A percentile compares a stretch with the other conserved stretches of the same genome.
phyloP scores from a whole-genome alignment of 441 rosid genomes.

The Mallotus japonicus region DNA sequence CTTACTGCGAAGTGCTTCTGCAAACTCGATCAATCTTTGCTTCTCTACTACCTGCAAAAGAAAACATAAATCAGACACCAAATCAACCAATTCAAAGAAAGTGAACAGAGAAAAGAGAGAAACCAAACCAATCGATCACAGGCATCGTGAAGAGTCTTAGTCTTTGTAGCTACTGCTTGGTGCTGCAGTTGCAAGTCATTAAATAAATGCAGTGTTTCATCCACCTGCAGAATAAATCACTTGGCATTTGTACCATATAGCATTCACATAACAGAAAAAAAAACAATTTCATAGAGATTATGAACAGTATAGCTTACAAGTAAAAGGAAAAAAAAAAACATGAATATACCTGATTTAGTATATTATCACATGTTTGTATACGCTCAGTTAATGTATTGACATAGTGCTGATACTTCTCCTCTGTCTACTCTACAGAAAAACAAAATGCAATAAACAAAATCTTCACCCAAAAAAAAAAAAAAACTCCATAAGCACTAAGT shows the following conservation, averaged over 20 bases:
- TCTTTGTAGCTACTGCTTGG: conserved; percentile 90
- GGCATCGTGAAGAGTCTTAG: conserved; percentile 98
- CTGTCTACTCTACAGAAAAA: conserved; percentile 49
- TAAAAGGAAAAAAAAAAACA: conserved; percentile 10
- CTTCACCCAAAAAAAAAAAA: neutral
- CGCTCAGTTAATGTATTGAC: conserved; percentile 76
- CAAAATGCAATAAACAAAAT: conserved; percentile 15
- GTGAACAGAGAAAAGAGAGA: conserved; percentile 12
- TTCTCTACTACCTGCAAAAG: conserved; percentile 72
- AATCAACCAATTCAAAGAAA: conserved; percentile 3
- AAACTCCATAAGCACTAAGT: conserved; percentile 12
- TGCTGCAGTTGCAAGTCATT: conserved; percentile 86
- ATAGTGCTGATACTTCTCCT: conserved; percentile 92
- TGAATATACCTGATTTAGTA: conserved; percentile 67
- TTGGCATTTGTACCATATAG: conserved; percentile 13
- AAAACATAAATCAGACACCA: conserved; percentile 21
- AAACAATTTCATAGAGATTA: neutral
- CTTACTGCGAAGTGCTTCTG: conserved; percentile 89
- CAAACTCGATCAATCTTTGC: conserved; percentile 89
- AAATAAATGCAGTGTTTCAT: conserved; percentile 85
- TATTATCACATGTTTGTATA: conserved; percentile 84
- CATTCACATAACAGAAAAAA: conserved; percentile 5
- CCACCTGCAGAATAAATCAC: conserved; percentile 53
- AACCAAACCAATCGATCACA: conserved; percentile 84
- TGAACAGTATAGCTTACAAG: conserved; percentile 5